Percentiles rank a stretch among this genome's conserved stretches.
Conservation (phyloP, 805 yeast genomes). For the Lipomyces spencermartinsiae region DNA sequence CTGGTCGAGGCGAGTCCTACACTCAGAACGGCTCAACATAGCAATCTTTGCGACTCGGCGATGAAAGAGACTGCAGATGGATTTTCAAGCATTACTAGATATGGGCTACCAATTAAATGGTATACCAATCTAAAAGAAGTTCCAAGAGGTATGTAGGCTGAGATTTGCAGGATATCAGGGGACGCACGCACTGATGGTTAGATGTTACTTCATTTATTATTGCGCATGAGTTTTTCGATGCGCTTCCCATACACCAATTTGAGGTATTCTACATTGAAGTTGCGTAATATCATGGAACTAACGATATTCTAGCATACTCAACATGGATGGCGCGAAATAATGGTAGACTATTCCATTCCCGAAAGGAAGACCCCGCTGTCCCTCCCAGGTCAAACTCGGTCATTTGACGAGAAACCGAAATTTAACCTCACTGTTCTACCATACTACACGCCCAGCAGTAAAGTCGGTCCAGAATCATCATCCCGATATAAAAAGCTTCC, state of each 20-base stretch:
- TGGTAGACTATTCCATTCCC: slow-evolving; percentile 61
- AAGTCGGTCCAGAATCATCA: slow-evolving; percentile 57
- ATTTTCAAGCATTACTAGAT: slow-evolving; percentile 52
- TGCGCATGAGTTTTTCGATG: slow-evolving; percentile 90
- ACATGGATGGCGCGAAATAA: slow-evolving; percentile 78
- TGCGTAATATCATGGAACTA: neutral
- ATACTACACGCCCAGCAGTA: slow-evolving; percentile 66
- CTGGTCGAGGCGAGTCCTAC: slow-evolving; percentile 77
- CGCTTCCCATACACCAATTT: slow-evolving; percentile 77
- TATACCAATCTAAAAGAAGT: slow-evolving; percentile 43
- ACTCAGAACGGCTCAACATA: slow-evolving; percentile 61
- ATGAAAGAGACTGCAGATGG: slow-evolving; percentile 45
- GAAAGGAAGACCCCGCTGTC: slow-evolving; percentile 37
- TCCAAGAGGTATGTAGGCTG: slow-evolving; percentile 40
- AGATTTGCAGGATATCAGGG: slow-evolving; percentile 18
- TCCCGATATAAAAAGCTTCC: slow-evolving; percentile 61
- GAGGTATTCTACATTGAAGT: slow-evolving; percentile 43
- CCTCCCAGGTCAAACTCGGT: slow-evolving; percentile 41
- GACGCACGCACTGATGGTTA: slow-evolving; percentile 26
- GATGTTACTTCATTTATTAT: slow-evolving; percentile 62
- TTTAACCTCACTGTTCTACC: slow-evolving; percentile 66
- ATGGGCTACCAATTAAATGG: slow-evolving; percentile 58
- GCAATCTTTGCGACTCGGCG: slow-evolving; percentile 52
- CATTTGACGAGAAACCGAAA: slow-evolving; percentile 36
- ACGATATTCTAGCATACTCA: slow-evolving; percentile 48